Evolutionary conservation across 345 rosid genomes (phyloP).

Genomic region (Euphorbia tirucalli): DNA sequence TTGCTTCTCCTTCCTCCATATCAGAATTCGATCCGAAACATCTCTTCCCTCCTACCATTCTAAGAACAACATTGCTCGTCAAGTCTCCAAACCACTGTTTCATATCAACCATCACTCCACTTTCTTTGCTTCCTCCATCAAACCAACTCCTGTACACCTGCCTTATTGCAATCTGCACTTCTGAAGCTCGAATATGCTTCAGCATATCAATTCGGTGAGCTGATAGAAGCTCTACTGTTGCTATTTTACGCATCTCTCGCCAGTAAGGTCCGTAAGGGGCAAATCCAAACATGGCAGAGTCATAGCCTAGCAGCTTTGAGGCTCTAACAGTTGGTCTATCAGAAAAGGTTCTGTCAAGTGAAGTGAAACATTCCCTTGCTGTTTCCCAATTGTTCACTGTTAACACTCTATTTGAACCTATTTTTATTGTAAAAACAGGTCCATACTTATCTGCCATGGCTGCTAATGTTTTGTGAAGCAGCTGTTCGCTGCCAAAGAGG

Average conservation of each 20-base stretch:
- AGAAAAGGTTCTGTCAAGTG: constrained; percentile 33
- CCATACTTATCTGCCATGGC: constrained; percentile 38
- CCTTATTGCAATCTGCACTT: constrained; percentile 18
- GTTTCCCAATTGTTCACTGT: constrained; percentile 31
- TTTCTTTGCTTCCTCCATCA: constrained; percentile 6
- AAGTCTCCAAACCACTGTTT: constrained; percentile 37
- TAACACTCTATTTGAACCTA: constrained; percentile 31
- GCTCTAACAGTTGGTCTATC: constrained; percentile 27
- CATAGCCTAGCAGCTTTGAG: constrained; percentile 30
- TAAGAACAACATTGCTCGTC: constrained; percentile 23
- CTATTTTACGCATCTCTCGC: constrained; percentile 39
- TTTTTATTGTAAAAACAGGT: constrained; percentile 26
- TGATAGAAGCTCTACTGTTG: constrained; percentile 32
- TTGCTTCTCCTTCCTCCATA: constrained; percentile 11
- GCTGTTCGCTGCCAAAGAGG: constrained; percentile 24
- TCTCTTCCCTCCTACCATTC: constrained; percentile 36
- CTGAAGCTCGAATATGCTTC: constrained; percentile 25
- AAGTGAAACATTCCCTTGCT: constrained; percentile 32
- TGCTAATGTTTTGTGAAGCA: constrained; percentile 21
- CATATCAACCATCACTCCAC: constrained; percentile 28
- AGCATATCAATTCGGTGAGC: constrained; percentile 30
- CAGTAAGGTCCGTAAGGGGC: constrained; percentile 43
- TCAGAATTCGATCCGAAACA: constrained; percentile 16
- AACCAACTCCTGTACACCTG: constrained; percentile 18
- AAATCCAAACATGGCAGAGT: constrained; percentile 40